phyloP scores from a whole-genome alignment of 371 early-diverging fungal species.

The Apophysomyces sp. region DNA sequence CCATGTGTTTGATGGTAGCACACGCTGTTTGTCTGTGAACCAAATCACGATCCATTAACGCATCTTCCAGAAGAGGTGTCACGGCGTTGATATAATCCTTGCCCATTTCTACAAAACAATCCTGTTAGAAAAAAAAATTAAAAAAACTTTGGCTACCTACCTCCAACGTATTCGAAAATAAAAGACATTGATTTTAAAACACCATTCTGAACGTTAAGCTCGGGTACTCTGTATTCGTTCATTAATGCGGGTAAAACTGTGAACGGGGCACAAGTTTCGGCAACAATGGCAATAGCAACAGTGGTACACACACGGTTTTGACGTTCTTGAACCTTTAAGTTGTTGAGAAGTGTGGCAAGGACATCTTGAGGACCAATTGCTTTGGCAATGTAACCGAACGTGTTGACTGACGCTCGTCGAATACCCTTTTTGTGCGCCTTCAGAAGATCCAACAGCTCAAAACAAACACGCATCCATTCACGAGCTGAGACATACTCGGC shows the following conservation, averaged over 20 bases:
- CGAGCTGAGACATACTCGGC: conserved; percentile 97
- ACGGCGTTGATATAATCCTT: conserved; percentile 96
- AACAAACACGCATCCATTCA: conserved; percentile 99
- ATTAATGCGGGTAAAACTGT: conserved; percentile 97
- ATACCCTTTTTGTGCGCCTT: conserved; percentile 96
- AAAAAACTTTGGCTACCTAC: background rate
- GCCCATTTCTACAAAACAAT: conserved; percentile 70
- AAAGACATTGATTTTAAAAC: conserved; percentile 94
- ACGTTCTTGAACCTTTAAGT: conserved; percentile 97
- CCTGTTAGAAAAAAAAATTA: background rate
- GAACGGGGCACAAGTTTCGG: conserved; percentile 93
- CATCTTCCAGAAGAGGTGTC: conserved; percentile 95
- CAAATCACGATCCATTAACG: conserved; percentile 95
- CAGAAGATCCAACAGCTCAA: conserved; percentile 94
- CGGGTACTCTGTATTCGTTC: conserved; percentile 98
- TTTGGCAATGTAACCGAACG: conserved; percentile 98
- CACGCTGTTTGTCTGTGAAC: conserved; percentile 98
- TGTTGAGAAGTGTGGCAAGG: conserved; percentile 93
- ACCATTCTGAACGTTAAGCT: conserved; percentile 97
- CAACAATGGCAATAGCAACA: conserved; percentile 95
- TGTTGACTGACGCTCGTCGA: conserved; percentile 94
- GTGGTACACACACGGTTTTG: conserved; percentile 98
- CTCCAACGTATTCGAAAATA: conserved; percentile 96
- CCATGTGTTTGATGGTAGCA: conserved; percentile 90
- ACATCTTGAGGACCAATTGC: conserved; percentile 99